Conservation (phyloP, 163 green algal species). For the Scenedesmus sp. region DNA sequence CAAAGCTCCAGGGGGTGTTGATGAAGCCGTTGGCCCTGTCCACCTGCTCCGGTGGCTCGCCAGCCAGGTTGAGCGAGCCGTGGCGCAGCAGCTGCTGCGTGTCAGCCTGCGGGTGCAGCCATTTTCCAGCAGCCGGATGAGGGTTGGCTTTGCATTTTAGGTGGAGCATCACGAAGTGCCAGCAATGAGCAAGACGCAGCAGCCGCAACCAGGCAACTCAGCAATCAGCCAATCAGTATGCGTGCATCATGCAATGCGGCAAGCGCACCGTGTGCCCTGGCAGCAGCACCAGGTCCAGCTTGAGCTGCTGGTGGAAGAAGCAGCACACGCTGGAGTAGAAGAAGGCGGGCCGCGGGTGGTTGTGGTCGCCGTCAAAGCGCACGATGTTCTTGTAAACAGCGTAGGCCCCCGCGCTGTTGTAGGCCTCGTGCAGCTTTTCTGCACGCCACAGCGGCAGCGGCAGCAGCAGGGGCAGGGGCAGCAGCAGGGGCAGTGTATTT, state of each 20-base stretch:
- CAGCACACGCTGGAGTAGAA: slow-evolving; percentile 89
- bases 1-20: slow-evolving; percentile 49
- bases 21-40: slow-evolving; percentile 48
- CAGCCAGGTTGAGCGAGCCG: slow-evolving; percentile 9
- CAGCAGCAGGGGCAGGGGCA: no score
- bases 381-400: slow-evolving; percentile 68
- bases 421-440: slow-evolving; percentile 79
- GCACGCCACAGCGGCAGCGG: slow-evolving; percentile 35
- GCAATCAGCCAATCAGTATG: neutral
- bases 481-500: no score
- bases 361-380: slow-evolving; percentile 96
- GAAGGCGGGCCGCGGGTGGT: slow-evolving; percentile 82
- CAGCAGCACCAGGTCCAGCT: slow-evolving; percentile 54
- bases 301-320: slow-evolving; percentile 89
- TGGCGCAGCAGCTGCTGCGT: slow-evolving; percentile 38
- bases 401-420: slow-evolving; percentile 87
- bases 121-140: neutral
- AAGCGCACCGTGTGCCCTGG: slow-evolving; percentile 28
- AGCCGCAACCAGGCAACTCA: neutral
- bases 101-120: slow-evolving; percentile 23
- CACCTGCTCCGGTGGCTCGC: neutral
- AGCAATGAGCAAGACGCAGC: neutral
- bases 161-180: neutral
- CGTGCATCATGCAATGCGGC: neutral
- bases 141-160: neutral